A percentile compares a stretch with the other conserved stretches of the same genome.
phyloP scores from a whole-genome alignment of 352 stramenopile genomes.

The Phytophthora litchii region DNA sequence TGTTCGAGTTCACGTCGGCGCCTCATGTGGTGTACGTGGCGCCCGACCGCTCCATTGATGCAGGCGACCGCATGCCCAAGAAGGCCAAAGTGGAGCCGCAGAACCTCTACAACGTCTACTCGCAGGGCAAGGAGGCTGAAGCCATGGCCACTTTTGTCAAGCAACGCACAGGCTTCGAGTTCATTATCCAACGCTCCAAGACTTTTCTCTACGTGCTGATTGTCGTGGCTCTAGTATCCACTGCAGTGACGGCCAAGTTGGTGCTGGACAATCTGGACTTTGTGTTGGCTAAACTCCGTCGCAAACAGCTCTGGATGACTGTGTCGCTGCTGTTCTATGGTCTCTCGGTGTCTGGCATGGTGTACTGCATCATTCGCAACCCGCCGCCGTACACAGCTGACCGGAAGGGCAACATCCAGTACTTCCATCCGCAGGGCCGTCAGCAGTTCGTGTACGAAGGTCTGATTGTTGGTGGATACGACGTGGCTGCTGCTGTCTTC shows the following conservation, averaged over 20 bases:
- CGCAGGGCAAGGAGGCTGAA: constrained; percentile 73
- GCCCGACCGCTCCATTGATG: constrained; percentile 62
- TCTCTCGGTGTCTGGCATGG: constrained; percentile 88
- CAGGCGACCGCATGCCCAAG: constrained; percentile 46
- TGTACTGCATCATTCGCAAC: constrained; percentile 91
- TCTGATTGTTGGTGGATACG: constrained; percentile 74
- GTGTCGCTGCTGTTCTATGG: constrained; percentile 89
- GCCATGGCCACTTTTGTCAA: constrained; percentile 74
- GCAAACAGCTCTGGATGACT: constrained; percentile 88
- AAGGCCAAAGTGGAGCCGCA: constrained; percentile 59
- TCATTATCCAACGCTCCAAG: constrained; percentile 76
- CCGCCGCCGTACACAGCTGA: constrained; percentile 72
- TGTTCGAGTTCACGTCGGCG: constrained; percentile 81
- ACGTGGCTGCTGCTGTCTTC: constrained; percentile 69
- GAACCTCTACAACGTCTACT: constrained; percentile 85
- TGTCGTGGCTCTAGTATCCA: constrained; percentile 30
- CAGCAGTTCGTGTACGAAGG: constrained; percentile 88
- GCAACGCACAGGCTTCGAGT: constrained; percentile 84
- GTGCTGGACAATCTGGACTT: constrained; percentile 72
- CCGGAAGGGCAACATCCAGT: constrained; percentile 85
- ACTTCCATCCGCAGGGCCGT: constrained; percentile 84
- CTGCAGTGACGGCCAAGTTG: constrained; percentile 59
- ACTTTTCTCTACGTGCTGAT: constrained; percentile 61
- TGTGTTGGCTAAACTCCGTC: constrained; percentile 71
- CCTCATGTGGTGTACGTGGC: constrained; percentile 79